A percentile compares a stretch with the other conserved stretches of the same genome.
phyloP scores from a whole-genome alignment of 257 asterid species.

The Scutellaria galericulata region DNA sequence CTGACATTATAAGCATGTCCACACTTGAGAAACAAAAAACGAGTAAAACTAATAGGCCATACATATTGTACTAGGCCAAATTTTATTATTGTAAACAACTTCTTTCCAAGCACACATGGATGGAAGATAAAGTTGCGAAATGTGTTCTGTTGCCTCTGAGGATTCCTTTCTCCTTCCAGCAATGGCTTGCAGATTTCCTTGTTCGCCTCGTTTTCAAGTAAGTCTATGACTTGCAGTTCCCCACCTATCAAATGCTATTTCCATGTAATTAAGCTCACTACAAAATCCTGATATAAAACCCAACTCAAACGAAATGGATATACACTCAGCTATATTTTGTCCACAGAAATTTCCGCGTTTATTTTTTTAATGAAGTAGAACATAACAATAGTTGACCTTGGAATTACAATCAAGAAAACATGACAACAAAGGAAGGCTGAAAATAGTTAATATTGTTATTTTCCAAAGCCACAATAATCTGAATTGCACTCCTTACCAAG shows the following conservation, averaged over 20 bases:
- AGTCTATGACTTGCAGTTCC: conserved; percentile 59
- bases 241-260: conserved; percentile 63
- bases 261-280: conserved; percentile 5
- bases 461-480: conserved; percentile 1
- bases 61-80: conserved; percentile 97
- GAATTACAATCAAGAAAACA: not conserved
- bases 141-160: conserved; percentile 40
- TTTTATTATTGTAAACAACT: conserved; percentile 69
- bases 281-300: conserved; percentile 7
- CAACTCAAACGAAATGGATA: not conserved
- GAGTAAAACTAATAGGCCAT: conserved; percentile 32
- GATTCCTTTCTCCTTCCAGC: conserved; percentile 54
- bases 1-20: conserved; percentile 21
- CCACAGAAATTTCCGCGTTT: not conserved
- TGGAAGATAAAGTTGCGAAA: conserved; percentile 59
- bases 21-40: not conserved
- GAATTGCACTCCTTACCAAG: conserved; percentile 66
- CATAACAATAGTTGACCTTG: not conserved
- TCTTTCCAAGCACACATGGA: conserved; percentile 72
- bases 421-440: not conserved
- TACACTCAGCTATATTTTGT: not conserved
- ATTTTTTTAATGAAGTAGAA: not conserved
- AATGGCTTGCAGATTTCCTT: conserved; percentile 61
- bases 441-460: not conserved
- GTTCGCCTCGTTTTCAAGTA: conserved; percentile 75